Percentiles rank a stretch among this genome's conserved stretches.
Evolutionary conservation across 2,329 filamentous ascomycete genomes (phyloP).

Genomic region (Colletotrichum shisoi): DNA sequence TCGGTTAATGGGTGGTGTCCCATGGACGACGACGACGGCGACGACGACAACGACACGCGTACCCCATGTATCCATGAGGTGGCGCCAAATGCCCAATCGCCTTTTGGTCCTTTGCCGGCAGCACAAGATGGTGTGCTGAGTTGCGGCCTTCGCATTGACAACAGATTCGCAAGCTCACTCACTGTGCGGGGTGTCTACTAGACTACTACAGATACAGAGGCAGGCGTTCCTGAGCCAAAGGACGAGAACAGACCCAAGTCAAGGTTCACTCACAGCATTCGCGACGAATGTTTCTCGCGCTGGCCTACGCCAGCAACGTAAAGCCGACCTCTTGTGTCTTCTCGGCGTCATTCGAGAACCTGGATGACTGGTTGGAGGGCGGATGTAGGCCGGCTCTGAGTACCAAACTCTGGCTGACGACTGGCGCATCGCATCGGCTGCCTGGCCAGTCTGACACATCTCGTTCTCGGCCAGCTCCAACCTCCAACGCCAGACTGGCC

Average conservation of each 20-base stretch:
- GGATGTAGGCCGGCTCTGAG: slow-evolving; percentile 3
- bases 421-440: slow-evolving; percentile 1
- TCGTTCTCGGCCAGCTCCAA: slow-evolving; percentile 17
- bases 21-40: neutral
- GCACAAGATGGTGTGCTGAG: slow-evolving; percentile 27
- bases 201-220: neutral
- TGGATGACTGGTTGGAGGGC: slow-evolving; percentile 15
- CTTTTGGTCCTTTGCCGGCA: neutral
- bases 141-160: slow-evolving; percentile 29
- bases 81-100: slow-evolving; percentile 25
- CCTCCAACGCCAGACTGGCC: slow-evolving; percentile 20
- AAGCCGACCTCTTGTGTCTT: neutral
- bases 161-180: slow-evolving; percentile 32
- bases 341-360: slow-evolving; percentile 1
- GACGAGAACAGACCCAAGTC: slow-evolving; percentile 5
- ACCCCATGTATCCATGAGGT: slow-evolving; percentile 18
- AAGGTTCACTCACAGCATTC: slow-evolving; percentile 7
- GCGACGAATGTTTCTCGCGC: neutral
- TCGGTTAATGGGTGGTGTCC: neutral
- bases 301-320: slow-evolving; percentile 2
- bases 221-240: slow-evolving; percentile 13
- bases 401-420: slow-evolving; percentile 7
- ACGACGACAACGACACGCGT: slow-evolving; percentile 28
- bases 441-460: slow-evolving; percentile 2
- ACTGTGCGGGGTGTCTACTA: slow-evolving; percentile 18